Evolutionary conservation across 768 basidiomycete genomes (phyloP), one percentile per base, ranked within the genome.

Genomic region (Chalciporus piperatus): DNA sequence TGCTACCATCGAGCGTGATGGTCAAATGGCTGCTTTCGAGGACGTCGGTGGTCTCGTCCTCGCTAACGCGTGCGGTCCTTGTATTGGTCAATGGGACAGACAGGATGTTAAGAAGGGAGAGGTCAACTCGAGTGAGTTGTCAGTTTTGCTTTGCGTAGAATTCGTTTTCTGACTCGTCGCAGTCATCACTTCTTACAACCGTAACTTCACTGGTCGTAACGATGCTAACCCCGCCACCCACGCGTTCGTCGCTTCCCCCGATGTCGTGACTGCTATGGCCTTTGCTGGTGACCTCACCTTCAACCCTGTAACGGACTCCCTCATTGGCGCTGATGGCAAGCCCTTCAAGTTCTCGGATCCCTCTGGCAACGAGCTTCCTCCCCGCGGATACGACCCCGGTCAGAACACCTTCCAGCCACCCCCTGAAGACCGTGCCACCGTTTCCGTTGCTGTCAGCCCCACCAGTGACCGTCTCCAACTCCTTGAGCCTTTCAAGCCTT

Each of bases 141-240:
- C 1, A 20, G 6, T n/a, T 30, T 30, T 0, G 14, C 6, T 44
- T 17, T 10, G 30, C 30, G 11, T 10, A 11, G 8, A 4, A 12
- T 19, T 25, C 8, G 23, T 8, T 25, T 43, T 53, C 52, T 58
- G 23, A 48, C 45, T 35, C 20, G 10, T 10, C 16, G 35, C 42
- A 92, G 90, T 98, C 79, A 92, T 99, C 74, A 96, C 96, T 47
- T 98, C 95, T 17, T 99, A 99, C 83, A 99, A 99, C 85, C 95
- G 97, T 71, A 99, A 99, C 86, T 99, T 99, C 79, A 98, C 97
- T 60, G 97, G 96, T 51, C 93, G 97, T 68, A 99, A 99, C 72
- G 97, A 98, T 65, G 95, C 97, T 62, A 98, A 99, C 83, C 94
- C 96, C 19, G 94, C 94, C 56, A 99, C 97, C 28, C 97, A 98